Evolutionary conservation across 805 yeast genomes (phyloP).

Genomic region (Kodamaea neixiangensis): DNA sequence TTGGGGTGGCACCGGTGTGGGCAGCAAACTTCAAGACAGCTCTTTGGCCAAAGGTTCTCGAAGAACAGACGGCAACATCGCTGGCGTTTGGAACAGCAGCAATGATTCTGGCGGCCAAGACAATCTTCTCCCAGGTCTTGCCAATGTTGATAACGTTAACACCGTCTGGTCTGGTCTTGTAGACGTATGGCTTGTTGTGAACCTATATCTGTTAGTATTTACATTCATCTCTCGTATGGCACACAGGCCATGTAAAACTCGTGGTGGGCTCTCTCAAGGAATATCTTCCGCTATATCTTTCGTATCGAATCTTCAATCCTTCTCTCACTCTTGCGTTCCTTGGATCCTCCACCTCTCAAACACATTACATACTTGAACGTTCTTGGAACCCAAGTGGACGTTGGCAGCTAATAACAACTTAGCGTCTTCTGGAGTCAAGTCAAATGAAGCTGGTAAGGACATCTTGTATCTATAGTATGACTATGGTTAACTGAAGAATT

Average conservation of each 20-base stretch:
- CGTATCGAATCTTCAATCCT: background rate
- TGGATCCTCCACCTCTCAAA: background rate
- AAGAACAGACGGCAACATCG: slow-evolving; percentile 98
- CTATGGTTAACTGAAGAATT: slow-evolving; percentile 13
- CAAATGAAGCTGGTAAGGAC: slow-evolving; percentile 87
- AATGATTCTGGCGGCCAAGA: slow-evolving; percentile 98
- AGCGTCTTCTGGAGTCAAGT: slow-evolving; percentile 97
- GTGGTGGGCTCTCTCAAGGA: background rate
- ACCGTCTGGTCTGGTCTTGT: slow-evolving; percentile 99
- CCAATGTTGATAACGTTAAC: slow-evolving; percentile 97
- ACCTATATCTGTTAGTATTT: slow-evolving; percentile 48
- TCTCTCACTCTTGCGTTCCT: background rate
- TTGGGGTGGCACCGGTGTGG: slow-evolving; percentile 99
- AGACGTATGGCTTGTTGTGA: slow-evolving; percentile 95
- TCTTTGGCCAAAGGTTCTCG: slow-evolving; percentile 99
- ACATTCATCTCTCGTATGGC: background rate
- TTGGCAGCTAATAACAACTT: slow-evolving; percentile 99
- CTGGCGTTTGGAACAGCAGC: slow-evolving; percentile 99
- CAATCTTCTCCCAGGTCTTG: slow-evolving; percentile 99
- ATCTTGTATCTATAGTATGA: slow-evolving; percentile 35
- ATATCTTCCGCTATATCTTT: background rate
- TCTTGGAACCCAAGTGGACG: slow-evolving; percentile 99
- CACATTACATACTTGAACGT: slow-evolving; percentile 85
- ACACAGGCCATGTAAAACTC: background rate
- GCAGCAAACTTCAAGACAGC: slow-evolving; percentile 99